Conservation (phyloP, 805 yeast genomes). For the Grigorovia humatica region DNA sequence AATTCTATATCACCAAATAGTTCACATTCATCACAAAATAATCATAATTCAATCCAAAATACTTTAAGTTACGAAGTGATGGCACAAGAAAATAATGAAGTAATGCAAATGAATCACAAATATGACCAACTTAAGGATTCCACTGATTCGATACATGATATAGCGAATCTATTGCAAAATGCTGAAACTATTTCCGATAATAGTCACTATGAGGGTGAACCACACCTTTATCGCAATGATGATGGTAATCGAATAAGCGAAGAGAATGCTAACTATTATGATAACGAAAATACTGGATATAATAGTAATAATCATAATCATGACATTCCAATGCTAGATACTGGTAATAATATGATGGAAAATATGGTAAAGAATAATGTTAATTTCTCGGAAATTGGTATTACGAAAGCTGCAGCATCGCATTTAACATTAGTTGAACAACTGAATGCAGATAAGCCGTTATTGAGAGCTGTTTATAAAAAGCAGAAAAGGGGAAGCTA, state of each 20-base stretch:
- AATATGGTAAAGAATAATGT: background rate
- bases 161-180: background rate
- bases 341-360: background rate
- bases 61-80: background rate
- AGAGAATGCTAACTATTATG: background rate
- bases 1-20: background rate
- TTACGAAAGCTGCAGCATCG: background rate
- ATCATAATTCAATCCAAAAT: background rate
- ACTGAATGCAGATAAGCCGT: constrained; percentile 20
- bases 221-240: no score
- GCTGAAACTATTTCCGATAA: background rate
- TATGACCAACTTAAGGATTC: background rate
- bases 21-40: background rate
- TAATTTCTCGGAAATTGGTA: background rate
- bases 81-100: background rate
- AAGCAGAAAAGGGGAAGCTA: constrained; percentile 36
- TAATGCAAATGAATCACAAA: no score
- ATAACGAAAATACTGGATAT: background rate
- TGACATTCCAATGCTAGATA: background rate
- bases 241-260: background rate
- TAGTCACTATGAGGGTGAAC: background rate
- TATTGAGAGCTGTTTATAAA: constrained; percentile 21
- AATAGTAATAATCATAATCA: background rate
- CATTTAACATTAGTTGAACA: constrained; percentile 12
- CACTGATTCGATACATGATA: background rate